These are phyloP conservation scores for Taphrina confusa DNA, from an alignment of 1,139 yeast genomes.

Conservation along the genomic window DNA sequence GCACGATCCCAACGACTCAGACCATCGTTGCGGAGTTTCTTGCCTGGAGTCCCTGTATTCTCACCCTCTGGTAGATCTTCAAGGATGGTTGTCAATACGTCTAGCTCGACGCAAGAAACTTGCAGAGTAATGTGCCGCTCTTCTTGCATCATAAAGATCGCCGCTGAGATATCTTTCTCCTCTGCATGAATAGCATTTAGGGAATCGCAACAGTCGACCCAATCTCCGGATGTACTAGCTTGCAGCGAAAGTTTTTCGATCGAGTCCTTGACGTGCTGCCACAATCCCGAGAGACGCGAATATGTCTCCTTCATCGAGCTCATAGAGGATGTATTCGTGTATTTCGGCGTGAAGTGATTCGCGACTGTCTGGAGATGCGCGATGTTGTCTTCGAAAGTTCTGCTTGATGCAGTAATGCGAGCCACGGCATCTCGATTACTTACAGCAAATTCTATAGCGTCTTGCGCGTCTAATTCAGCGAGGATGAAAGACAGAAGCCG, in stretches of 20 bases:
- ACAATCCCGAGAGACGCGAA: neutral
- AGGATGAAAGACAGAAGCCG: neutral
- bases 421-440: neutral
- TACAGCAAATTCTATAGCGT: slow-evolving; percentile 5
- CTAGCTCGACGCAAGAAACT: slow-evolving; percentile 9
- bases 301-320: too few relatives aligned
- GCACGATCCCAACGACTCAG: slow-evolving; percentile 31
- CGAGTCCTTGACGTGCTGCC: neutral
- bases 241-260: neutral
- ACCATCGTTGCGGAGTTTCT: slow-evolving; percentile 12
- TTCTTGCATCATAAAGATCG: slow-evolving; percentile 23
- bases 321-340: too few relatives aligned
- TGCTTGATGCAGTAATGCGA: neutral
- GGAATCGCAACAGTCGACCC: slow-evolving; percentile 17
- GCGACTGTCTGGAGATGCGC: too few relatives aligned
- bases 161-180: slow-evolving; percentile 12
- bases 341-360: too few relatives aligned
- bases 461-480: neutral
- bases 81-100: slow-evolving; percentile 24
- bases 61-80: slow-evolving; percentile 31
- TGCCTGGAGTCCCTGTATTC: slow-evolving; percentile 32
- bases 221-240: slow-evolving; percentile 13
- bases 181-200: slow-evolving; percentile 24
- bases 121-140: slow-evolving; percentile 23
- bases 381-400: too few relatives aligned